Evolutionary conservation across 352 stramenopile genomes (phyloP).

Genomic region (Phytopythium chamaehyphon): DNA sequence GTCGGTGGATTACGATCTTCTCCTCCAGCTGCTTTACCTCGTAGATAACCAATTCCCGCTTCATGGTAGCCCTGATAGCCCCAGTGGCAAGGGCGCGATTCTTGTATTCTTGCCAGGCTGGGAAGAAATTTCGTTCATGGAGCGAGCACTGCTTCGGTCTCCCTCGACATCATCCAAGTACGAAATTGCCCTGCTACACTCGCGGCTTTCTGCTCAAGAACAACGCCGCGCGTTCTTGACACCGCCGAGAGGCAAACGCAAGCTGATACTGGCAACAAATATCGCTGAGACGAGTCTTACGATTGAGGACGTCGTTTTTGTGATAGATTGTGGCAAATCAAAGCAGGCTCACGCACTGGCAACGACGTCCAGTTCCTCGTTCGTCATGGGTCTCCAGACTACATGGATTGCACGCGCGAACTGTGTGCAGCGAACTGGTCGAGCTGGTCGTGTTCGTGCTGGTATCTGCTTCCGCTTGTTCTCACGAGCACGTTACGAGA

Average conservation of each 20-base stretch:
- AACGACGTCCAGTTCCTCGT: slow-evolving; percentile 65
- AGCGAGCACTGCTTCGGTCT: slow-evolving; percentile 54
- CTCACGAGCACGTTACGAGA: slow-evolving; percentile 55
- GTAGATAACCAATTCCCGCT: slow-evolving; percentile 58
- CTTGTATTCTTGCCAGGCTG: slow-evolving; percentile 81
- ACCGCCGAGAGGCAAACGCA: slow-evolving; percentile 53
- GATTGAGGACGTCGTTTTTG: slow-evolving; percentile 93
- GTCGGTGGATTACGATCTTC: slow-evolving; percentile 63
- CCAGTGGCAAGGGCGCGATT: slow-evolving; percentile 51
- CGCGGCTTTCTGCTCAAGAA: slow-evolving; percentile 60
- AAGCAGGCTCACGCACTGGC: slow-evolving; percentile 72
- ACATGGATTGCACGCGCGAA: slow-evolving; percentile 86
- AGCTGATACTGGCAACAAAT: slow-evolving; percentile 91
- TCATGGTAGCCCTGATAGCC: slow-evolving; percentile 16
- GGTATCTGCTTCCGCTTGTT: slow-evolving; percentile 92
- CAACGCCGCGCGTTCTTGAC: slow-evolving; percentile 68
- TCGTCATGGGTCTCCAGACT: slow-evolving; percentile 88
- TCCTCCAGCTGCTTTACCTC: slow-evolving; percentile 60
- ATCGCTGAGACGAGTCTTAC: slow-evolving; percentile 97
- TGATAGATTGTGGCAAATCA: slow-evolving; percentile 82
- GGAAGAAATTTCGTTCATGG: slow-evolving; percentile 83
- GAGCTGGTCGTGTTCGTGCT: slow-evolving; percentile 90
- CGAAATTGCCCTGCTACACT: slow-evolving; percentile 73
- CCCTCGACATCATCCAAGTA: slow-evolving; percentile 44
- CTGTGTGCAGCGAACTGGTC: slow-evolving; percentile 88